Evolutionary conservation across 768 basidiomycete species (phyloP).

Genomic region (Tephrocybe rancida): DNA sequence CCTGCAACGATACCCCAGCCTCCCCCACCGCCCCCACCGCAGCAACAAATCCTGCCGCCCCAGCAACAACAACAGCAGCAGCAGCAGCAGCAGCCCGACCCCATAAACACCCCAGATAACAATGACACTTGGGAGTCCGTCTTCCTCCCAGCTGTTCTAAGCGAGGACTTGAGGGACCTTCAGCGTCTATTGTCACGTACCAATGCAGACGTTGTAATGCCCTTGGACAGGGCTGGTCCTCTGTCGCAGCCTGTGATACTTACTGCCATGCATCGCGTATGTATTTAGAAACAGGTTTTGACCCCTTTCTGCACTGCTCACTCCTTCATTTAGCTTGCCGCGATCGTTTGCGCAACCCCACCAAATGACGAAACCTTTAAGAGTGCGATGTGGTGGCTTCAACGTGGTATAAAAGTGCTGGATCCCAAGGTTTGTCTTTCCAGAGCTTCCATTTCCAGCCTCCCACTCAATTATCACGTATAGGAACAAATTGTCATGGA

Average conservation of each 20-base stretch:
- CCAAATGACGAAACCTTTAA: conserved; percentile 84
- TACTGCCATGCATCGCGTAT: conserved; percentile 80
- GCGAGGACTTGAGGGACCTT: conserved; percentile 74
- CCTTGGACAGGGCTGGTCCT: conserved; percentile 65
- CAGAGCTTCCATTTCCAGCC: neutral
- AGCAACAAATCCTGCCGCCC: conserved; percentile 51
- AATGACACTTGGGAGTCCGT: conserved; percentile 69
- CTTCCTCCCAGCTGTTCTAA: conserved; percentile 75
- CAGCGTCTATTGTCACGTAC: conserved; percentile 73
- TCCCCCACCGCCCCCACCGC: conserved; percentile 35
- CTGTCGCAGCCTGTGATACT: conserved; percentile 85
- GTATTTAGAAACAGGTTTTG: conserved; percentile 27
- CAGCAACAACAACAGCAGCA: conserved; percentile 3
- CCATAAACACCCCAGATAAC: conserved; percentile 7
- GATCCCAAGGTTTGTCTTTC: conserved; percentile 63
- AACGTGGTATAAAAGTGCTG: conserved; percentile 69
- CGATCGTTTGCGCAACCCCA: conserved; percentile 72
- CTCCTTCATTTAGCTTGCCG: conserved; percentile 58
- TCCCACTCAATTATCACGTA: conserved; percentile 8
- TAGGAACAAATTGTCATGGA: conserved; percentile 83
- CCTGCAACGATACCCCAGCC: conserved; percentile 71
- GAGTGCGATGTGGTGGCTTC: conserved; percentile 84
- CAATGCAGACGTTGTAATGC: conserved; percentile 82
- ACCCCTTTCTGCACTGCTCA: conserved; percentile 5
- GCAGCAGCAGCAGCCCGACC: conserved; percentile 11